Evolutionary conservation across 192 early-diverging fungal genomes (phyloP), one percentile per base, ranked within the genome.

Genomic region (Gigaspora rosea): DNA sequence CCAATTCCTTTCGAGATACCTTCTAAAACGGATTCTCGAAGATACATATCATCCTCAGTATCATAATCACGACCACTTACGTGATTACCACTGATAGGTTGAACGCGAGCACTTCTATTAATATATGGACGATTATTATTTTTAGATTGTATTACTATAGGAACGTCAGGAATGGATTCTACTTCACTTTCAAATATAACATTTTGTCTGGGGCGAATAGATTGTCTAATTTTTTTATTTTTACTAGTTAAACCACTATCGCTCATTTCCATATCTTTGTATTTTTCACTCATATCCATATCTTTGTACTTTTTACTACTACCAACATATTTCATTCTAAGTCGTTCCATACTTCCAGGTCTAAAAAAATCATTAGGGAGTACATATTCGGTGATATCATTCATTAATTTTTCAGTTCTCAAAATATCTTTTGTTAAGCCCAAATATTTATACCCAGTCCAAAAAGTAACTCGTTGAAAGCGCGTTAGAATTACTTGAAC

Each of bases 401-500:
- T 92, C n/a, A 95, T 90, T 8, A 87, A 85, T 49, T 92, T 89
- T 78, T 99, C 95, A 66, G 96, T 91, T 35, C 90, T 87, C 59
- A 98, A 86, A 2, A 98, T 87, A 74, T 97, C 95, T 64, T 92
- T 90, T 5, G 93, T 92, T 57, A 97, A 79, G 9, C 93, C 94
- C 2, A 97, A 86, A 74, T 97, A 98, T 69, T 92, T 88, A 79
- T 95, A 91, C 69, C 97, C 90, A 4, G 95, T 96, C 78, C 94
- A 86, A 80, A 96, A 90, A 0, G 97, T 98, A 52, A 97, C 96
- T 1, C 97, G 90, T 82, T 98, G 95, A 76, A 99, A 94, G 47
- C 97, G 90, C 2, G 95, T 95, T 77, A 99, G 78, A 73, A 99
- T 97, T 16, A 98, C 96, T 76, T 97, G 97, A 5, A 95, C 91